A percentile compares a stretch with the other conserved stretches of the same genome.
Evolutionary conservation across 192 early-diverging fungal species (phyloP).

Genomic region (Phycomyces nitens): DNA sequence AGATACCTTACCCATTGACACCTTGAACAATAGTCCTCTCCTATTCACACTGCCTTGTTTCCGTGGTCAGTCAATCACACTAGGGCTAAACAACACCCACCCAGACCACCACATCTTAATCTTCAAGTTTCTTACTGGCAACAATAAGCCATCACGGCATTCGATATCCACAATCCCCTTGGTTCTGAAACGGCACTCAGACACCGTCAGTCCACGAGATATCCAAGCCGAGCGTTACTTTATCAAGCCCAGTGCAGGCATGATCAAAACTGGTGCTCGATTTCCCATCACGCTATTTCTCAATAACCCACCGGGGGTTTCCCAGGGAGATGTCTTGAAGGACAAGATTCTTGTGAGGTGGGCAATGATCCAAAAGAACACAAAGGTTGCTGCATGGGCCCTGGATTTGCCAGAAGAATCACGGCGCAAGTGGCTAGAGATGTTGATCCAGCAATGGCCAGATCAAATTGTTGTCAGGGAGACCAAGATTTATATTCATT

Average conservation of each 20-base stretch:
- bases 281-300: conserved; percentile 25
- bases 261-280: conserved; percentile 13
- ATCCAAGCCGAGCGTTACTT: conserved; percentile 24
- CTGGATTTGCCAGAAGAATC: conserved; percentile 10
- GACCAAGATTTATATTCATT: conserved; percentile 28
- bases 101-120: conserved; percentile 29
- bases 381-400: conserved; percentile 24
- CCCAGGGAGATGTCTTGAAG: conserved; percentile 13
- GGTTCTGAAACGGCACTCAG: no score
- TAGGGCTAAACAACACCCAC: conserved; percentile 15
- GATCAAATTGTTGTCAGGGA: conserved; percentile 26
- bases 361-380: conserved; percentile 29
- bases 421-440: conserved; percentile 31
- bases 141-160: conserved; percentile 1
- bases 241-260: conserved; percentile 33
- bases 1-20: background rate
- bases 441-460: conserved; percentile 29
- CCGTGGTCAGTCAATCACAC: conserved; percentile 19
- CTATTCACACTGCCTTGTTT: conserved; percentile 14
- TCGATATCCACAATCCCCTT: background rate
- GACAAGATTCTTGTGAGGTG: conserved; percentile 33
- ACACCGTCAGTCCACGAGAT: no score
- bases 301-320: conserved; percentile 23
- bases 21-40: background rate
- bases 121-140: conserved; percentile 32